Percentiles rank a stretch among this genome's conserved stretches.
Conservation (phyloP, 2,329 filamentous ascomycete genomes). For the Penicillium occitanis region DNA sequence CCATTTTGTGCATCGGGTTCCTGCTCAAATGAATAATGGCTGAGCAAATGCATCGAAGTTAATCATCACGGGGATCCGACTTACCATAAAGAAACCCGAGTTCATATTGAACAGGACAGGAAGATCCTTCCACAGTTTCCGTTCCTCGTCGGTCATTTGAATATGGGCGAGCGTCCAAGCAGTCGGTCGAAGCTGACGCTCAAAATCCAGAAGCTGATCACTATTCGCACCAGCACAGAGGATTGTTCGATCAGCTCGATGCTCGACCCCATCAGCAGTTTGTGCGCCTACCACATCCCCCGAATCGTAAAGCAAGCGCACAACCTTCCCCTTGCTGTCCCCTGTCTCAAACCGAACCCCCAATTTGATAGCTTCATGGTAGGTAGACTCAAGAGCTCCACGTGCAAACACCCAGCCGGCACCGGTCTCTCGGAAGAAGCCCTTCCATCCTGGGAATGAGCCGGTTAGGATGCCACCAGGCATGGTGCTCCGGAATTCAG, state of each 20-base stretch:
- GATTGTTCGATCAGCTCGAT: slow-evolving; percentile 41
- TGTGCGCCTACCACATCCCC: slow-evolving; percentile 42
- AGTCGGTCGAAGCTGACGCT: slow-evolving; percentile 46
- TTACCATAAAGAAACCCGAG: slow-evolving; percentile 49
- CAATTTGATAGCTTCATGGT: slow-evolving; percentile 45
- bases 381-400: slow-evolving; percentile 47
- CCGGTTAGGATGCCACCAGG: slow-evolving; percentile 50
- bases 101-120: slow-evolving; percentile 53
- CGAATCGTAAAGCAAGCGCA: slow-evolving; percentile 36
- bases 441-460: slow-evolving; percentile 44
- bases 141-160: slow-evolving; percentile 49
- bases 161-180: slow-evolving; percentile 58
- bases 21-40: slow-evolving; percentile 1
- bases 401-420: slow-evolving; percentile 56
- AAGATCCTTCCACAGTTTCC: slow-evolving; percentile 46
- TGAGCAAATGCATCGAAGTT: neutral
- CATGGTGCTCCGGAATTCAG: slow-evolving; percentile 52
- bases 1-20: slow-evolving; percentile 45
- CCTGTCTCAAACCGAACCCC: slow-evolving; percentile 51
- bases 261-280: slow-evolving; percentile 39
- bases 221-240: slow-evolving; percentile 47
- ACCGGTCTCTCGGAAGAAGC: slow-evolving; percentile 42
- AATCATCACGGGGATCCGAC: neutral
- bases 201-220: slow-evolving; percentile 45
- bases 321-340: slow-evolving; percentile 38